Conservation (phyloP, 768 basidiomycete genomes). For the Rhodotorula diobovata region DNA sequence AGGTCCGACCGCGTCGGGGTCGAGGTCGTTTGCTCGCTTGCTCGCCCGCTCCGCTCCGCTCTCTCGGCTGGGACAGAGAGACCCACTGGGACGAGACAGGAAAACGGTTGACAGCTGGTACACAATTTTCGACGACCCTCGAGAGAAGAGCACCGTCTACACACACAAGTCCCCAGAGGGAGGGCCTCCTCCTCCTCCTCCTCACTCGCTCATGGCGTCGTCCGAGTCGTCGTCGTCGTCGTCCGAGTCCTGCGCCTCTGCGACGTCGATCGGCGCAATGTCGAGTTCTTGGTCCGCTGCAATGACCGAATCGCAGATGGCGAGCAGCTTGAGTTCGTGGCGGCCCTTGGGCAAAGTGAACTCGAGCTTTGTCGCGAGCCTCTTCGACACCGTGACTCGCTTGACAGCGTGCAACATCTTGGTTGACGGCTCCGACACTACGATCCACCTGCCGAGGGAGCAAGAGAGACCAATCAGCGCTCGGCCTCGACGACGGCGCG, state of each 20-base stretch:
- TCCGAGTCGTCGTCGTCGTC: slow-evolving; percentile 13
- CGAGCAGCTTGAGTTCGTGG: slow-evolving; percentile 75
- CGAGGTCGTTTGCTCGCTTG: no score
- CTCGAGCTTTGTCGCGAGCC: slow-evolving; percentile 77
- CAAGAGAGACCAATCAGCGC: background rate
- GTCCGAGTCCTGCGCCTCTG: slow-evolving; percentile 19
- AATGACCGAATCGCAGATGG: slow-evolving; percentile 87
- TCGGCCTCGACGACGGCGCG: slow-evolving; percentile 90
- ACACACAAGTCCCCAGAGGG: no score
- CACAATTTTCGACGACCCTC: no score
- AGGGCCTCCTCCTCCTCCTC: no score
- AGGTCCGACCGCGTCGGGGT: no score
- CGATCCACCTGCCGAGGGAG: slow-evolving; percentile 52
- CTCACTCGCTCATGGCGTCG: background rate
- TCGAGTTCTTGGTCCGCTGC: slow-evolving; percentile 61
- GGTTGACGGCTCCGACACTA: slow-evolving; percentile 64
- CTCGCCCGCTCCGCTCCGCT: no score
- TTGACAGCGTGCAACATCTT: slow-evolving; percentile 79
- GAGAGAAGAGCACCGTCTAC: no score
- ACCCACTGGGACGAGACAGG: no score
- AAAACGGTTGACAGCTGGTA: background rate
- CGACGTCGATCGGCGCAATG: slow-evolving; percentile 1
- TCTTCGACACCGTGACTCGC: slow-evolving; percentile 69
- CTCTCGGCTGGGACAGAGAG: no score
- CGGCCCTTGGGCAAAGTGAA: slow-evolving; percentile 79